A percentile compares a stretch with the other conserved stretches of the same genome.
These are phyloP conservation scores for Striga asiatica DNA, from an alignment of 257 asterid species.

Conservation along the genomic window DNA sequence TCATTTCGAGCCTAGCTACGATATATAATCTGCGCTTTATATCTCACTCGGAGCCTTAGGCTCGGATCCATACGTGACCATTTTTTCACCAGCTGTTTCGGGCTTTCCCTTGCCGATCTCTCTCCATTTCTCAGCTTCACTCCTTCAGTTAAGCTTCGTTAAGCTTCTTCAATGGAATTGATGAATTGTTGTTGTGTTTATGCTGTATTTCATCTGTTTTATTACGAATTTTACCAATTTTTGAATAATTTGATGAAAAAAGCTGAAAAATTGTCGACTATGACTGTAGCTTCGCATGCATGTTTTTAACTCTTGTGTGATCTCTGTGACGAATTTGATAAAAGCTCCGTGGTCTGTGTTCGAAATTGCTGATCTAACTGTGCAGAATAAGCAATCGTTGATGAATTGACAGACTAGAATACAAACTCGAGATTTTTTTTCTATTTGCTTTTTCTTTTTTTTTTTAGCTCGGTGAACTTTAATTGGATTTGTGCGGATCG, in stretches of 20 bases:
- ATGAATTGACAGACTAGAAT: no score
- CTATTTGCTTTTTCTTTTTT: not conserved
- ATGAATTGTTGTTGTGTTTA: no score
- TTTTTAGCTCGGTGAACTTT: not conserved
- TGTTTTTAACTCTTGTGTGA: not conserved
- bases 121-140: no score
- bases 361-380: no score
- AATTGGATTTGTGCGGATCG: slow-evolving; percentile 21
- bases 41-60: no score
- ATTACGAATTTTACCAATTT: not conserved
- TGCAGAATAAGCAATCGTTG: no score
- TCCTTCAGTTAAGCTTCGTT: no score
- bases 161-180: no score
- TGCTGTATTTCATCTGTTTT: no score
- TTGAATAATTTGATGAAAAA: not conserved
- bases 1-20: not conserved
- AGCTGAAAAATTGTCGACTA: not conserved
- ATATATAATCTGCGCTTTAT: not conserved
- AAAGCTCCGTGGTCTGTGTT: no score
- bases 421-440: not conserved
- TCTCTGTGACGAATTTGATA: no score
- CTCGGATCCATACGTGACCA: not conserved
- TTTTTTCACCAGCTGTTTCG: not conserved
- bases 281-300: not conserved
- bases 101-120: not conserved